Conservation (phyloP, 177 flowering plant genomes). For the Vitis hybrid region DNA sequence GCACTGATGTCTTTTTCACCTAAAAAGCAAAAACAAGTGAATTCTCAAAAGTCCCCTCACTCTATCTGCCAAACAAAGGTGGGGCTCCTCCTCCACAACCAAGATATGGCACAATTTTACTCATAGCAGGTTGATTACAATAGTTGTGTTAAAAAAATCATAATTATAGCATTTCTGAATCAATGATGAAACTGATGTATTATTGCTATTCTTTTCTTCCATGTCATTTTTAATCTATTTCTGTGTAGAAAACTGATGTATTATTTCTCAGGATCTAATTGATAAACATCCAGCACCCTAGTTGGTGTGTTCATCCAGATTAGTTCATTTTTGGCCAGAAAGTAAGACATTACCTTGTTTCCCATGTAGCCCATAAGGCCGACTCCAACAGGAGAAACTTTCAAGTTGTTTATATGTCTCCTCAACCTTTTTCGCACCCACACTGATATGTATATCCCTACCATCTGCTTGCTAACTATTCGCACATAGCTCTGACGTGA, state of each 20-base stretch:
- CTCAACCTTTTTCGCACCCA: constrained; percentile 88
- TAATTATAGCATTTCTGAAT: not conserved
- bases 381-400: constrained; percentile 92
- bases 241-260: no score
- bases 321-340: not conserved
- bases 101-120: not conserved
- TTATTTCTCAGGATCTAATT: no score
- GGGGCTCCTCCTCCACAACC: not conserved
- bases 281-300: no score
- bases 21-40: not conserved
- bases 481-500: constrained; percentile 53
- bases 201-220: not conserved
- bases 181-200: not conserved
- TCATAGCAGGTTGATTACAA: not conserved
- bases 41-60: not conserved
- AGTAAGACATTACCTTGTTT: constrained; percentile 70
- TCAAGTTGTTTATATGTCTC: constrained; percentile 77
- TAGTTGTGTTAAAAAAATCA: not conserved
- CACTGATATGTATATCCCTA: constrained; percentile 86
- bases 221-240: not conserved
- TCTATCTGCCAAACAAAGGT: not conserved
- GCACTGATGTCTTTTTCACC: not conserved
- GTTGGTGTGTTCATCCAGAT: no score
- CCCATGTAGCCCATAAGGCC: constrained; percentile 99
- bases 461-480: constrained; percentile 98